These are phyloP conservation scores for Phaseolus lunatus DNA, from an alignment of 306 rosid genomes.

Conservation along the genomic window DNA sequence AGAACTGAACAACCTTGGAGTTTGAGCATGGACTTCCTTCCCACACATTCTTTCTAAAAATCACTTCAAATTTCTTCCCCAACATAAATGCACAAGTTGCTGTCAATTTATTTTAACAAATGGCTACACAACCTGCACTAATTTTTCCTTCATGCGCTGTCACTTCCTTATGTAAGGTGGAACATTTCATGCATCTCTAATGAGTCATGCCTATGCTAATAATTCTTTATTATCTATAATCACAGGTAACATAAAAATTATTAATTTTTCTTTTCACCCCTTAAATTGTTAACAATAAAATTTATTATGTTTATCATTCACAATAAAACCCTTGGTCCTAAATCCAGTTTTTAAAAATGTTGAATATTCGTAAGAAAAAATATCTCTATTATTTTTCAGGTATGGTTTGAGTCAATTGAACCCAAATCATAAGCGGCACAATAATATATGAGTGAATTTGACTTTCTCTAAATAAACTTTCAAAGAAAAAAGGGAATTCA, in stretches of 20 bases:
- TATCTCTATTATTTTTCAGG: background rate
- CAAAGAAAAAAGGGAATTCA: background rate
- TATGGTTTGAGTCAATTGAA: background rate
- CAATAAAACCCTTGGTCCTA: background rate
- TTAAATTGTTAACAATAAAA: background rate
- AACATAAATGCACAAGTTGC: background rate
- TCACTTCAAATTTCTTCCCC: background rate
- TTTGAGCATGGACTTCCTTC: constrained; percentile 7
- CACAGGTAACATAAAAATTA: background rate
- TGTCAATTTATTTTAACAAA: background rate
- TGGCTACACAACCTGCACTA: background rate
- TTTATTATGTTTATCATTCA: background rate
- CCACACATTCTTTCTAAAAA: constrained; percentile 11
- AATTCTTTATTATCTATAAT: background rate
- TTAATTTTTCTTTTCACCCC: background rate
- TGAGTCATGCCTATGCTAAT: background rate
- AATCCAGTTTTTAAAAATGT: background rate
- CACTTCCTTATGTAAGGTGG: background rate
- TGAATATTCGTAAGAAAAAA: background rate
- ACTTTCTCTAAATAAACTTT: background rate
- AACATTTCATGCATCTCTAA: background rate
- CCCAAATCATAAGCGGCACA: constrained; percentile 9
- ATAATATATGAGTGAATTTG: background rate
- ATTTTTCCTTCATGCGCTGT: background rate
- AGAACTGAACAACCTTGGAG: constrained; percentile 10